phyloP scores from a whole-genome alignment of 345 rosid genomes.

The Fremontodendron californicum region DNA sequence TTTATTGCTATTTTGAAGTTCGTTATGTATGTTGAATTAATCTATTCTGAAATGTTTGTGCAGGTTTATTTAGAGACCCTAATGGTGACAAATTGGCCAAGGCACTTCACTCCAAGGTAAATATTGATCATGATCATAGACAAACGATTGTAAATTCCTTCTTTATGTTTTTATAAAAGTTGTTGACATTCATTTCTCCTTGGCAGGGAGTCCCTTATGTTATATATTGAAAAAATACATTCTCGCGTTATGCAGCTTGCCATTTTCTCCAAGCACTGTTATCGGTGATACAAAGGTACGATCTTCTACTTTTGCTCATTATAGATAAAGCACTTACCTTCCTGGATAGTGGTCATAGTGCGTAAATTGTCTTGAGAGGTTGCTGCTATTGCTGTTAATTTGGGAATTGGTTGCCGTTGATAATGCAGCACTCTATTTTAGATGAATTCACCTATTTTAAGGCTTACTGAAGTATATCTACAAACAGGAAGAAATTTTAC shows the following conservation, averaged over 20 bases:
- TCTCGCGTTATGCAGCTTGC: too few relatives aligned
- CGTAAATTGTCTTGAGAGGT: neutral
- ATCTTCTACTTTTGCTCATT: slow-evolving; percentile 2
- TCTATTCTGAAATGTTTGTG: slow-evolving; percentile 12
- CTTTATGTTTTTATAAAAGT: neutral
- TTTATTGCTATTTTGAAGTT: neutral
- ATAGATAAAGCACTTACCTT: neutral
- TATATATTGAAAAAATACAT: too few relatives aligned
- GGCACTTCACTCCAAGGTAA: slow-evolving; percentile 82
- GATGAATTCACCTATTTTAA: slow-evolving; percentile 1
- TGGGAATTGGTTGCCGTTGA: neutral
- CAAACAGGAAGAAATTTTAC: slow-evolving; percentile 1
- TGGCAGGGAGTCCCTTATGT: slow-evolving; percentile 85
- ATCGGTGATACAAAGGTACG: slow-evolving; percentile 86
- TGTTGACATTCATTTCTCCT: slow-evolving; percentile 13
- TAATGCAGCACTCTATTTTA: neutral
- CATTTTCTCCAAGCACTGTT: too few relatives aligned
- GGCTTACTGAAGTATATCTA: neutral
- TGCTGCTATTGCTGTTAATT: neutral
- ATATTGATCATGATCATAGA: slow-evolving; percentile 8
- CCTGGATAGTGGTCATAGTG: neutral
- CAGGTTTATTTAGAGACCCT: slow-evolving; percentile 90
- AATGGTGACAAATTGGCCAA: slow-evolving; percentile 75
- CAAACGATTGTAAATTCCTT: neutral
- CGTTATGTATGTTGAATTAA: neutral